Base-by-base conservation (phyloP, 2,329 filamentous ascomycete species). In the Juglanconis sp. region DNA sequence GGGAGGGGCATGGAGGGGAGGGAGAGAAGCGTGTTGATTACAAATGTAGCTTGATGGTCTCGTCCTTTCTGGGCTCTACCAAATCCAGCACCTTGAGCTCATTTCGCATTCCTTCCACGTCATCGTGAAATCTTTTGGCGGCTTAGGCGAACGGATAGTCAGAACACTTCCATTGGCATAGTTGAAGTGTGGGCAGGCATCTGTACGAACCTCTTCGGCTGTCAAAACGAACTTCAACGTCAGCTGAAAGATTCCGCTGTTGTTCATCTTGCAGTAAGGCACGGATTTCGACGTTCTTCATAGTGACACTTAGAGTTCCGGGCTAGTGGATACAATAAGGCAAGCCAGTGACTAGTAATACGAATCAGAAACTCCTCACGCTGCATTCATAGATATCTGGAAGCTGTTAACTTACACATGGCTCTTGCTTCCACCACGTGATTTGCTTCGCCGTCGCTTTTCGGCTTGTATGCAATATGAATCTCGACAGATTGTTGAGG, bases 21-120 rank as follows among this genome's bases (percentile, higher is more conserved):
- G 17, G 17, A 2, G 17, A 17, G 17, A 17, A 17, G 17, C 17
- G 17, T 17, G 17, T 17, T 17, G 17, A 17, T 17, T 36, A 32
- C 38, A 17, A 9, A 32, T 34, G 50, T 53, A 1, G 24, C 44
- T 53, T 36, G 35, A 66, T 66, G 63, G 31, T 65, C 51, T 31
- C 51, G 49, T 11, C 60, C 69, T 70, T 71, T 17, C 35, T 57
- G 38, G 38, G 36, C 36, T 40, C 8, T 40, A 40, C 36, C 36
- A 40, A 40, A 40, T 40, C 36, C 36, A 40, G 36, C 36, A 40
- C 36, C 3, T 13, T 40, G 36, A 40, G 36, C 36, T 40, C 36
- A 8, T 8, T 40, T 13, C 36, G 36, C 36, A 40, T 40, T 13
- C 13, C 36, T 40, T 13, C 36, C 36, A 40, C 36, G 36, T 13